Evolutionary conservation across 345 rosid species (phyloP), one percentile per base, ranked within the genome.

Genomic region (Sisymbrium altissimum): DNA sequence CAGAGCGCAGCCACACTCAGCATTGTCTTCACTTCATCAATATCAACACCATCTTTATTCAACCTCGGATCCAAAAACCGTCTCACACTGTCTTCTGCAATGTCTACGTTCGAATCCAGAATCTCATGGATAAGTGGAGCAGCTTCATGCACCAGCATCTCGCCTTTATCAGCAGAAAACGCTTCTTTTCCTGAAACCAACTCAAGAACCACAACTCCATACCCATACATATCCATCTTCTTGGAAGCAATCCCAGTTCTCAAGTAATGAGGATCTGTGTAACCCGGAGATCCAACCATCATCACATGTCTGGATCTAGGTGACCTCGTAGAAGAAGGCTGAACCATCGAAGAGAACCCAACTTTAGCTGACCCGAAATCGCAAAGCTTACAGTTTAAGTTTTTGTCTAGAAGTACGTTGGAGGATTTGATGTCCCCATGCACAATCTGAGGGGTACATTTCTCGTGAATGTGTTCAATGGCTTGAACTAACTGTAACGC

Each of bases 321-420:
- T 0, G 71, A 65, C 55, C 18, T 74, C 17, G 64, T 41, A 23
- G 25, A 23, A 14, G 83, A 73, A 35, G 86, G 85, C 64, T 71
- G 72, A n/a, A 90, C 83, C 41, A 80, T 74, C 0, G 97, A 85
- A 1, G 96, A 90, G 54, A 93, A 93, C 1, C 98, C 98, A 75
- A 90, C 85, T 80, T 85, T 93, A 3, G 98, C 93, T 12, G 83
- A 90, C 23, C 97, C 98, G 23, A 93, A 90, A 77, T 93, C 98
- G 60, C 98, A 93, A 1, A 93, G 93, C 83, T 90, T 90, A 82
- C 89, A 81, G 32, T 86, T 80, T 11, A 86, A 82, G 32, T 70
- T 12, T 62, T 83, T 84, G 72, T 90, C 98, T 13, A 93, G 77
- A 11, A 93, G 80, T 9, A 93, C 48, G 48, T 93, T 93, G 5